Percentiles rank a stretch among this genome's conserved stretches.
These are phyloP conservation scores for Exophiala viscosa DNA, from an alignment of 2,329 filamentous ascomycete genomes.

Conservation along the genomic window DNA sequence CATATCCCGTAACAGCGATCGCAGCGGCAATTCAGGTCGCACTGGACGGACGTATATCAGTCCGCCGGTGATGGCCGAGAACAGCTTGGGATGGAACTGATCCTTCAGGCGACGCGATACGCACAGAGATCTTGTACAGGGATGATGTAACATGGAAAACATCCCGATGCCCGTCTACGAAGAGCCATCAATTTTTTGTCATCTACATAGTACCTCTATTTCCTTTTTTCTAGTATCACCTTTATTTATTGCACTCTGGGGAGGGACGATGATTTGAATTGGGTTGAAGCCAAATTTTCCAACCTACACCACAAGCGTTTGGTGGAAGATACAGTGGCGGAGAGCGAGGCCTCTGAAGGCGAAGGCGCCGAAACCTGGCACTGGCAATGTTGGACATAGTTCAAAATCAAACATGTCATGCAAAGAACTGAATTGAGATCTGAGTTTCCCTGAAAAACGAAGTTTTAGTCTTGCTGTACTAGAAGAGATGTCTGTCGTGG, in stretches of 20 bases:
- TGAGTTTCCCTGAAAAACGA: too few species aligned
- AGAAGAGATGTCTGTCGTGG: too few species aligned
- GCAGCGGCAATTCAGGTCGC: constrained; percentile 43
- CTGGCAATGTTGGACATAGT: too few species aligned
- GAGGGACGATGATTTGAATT: background rate
- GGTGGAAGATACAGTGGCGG: too few species aligned
- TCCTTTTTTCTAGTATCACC: background rate
- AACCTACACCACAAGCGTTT: too few species aligned
- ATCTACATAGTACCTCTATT: constrained; percentile 11
- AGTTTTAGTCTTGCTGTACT: too few species aligned
- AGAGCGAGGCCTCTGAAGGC: too few species aligned
- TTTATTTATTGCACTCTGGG: background rate
- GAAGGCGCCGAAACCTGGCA: too few species aligned
- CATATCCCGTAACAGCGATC: constrained; percentile 63
- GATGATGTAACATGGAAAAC: constrained; percentile 8
- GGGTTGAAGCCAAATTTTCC: background rate
- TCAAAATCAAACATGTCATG: too few species aligned
- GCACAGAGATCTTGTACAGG: constrained; percentile 13
- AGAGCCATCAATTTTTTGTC: constrained; percentile 9
- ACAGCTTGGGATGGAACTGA: constrained; percentile 94
- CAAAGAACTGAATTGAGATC: too few species aligned
- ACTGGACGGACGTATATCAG: constrained; percentile 72
- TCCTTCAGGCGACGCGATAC: background rate
- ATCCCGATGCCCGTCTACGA: constrained; percentile 21
- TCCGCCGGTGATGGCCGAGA: constrained; percentile 85